Conservation (phyloP, 106 monocot genomes). For the Posidonia australis region DNA sequence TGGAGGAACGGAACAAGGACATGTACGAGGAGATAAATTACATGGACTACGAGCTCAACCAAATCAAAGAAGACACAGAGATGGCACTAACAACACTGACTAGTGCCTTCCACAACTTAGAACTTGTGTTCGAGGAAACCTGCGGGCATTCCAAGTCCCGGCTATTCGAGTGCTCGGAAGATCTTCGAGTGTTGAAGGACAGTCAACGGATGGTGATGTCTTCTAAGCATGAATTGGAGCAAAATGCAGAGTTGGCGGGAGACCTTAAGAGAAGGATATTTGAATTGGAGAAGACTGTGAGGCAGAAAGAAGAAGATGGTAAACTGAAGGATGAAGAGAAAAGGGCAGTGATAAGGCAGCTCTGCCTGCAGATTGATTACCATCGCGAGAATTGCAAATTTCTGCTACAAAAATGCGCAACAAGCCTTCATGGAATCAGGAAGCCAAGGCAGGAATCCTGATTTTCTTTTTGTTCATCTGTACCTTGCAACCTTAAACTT, state of each 20-base stretch:
- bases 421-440: not conserved
- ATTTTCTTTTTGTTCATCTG: constrained; percentile 1
- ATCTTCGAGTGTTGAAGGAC: not conserved
- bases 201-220: not conserved
- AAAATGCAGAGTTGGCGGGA: not conserved
- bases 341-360: constrained; percentile 62
- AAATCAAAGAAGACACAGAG: not conserved
- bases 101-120: not conserved
- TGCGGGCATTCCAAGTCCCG: not conserved
- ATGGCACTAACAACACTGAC: not conserved
- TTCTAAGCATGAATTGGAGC: not conserved
- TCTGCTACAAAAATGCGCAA: constrained; percentile 6
- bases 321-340: constrained; percentile 45
- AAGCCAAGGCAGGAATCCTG: not conserved
- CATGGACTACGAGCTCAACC: constrained; percentile 3
- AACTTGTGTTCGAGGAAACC: not conserved
- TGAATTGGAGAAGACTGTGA: constrained; percentile 27
- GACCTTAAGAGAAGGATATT: constrained; percentile 17
- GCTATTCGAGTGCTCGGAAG: not conserved
- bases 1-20: not conserved
- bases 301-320: constrained; percentile 11
- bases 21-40: constrained; percentile 4
- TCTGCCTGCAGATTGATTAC: constrained; percentile 65
- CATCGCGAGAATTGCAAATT: constrained; percentile 49
- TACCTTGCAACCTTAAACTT: too few species aligned